A percentile compares a stretch with the other conserved stretches of the same genome.
Conservation (phyloP, 139 green algal species). For the Chlamydomonas applanata region DNA sequence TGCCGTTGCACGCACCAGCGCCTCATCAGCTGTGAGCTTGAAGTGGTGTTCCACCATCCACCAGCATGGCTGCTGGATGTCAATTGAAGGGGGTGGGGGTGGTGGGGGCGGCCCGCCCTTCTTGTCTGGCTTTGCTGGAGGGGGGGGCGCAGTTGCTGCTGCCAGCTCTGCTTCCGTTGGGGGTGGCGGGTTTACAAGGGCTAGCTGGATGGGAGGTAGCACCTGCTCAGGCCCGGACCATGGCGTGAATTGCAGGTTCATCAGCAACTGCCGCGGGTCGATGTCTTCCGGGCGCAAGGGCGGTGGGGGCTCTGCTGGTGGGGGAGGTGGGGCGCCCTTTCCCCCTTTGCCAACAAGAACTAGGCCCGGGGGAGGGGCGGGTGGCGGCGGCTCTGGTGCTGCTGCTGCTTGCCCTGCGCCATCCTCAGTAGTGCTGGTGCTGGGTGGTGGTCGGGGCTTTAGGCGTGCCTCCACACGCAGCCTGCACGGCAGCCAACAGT, state of each 20-base stretch:
- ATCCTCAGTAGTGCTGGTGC: too few species aligned
- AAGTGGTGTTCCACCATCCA: conserved; percentile 24
- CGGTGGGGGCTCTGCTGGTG: too few species aligned
- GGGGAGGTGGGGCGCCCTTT: too few species aligned
- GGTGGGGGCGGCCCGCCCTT: background rate
- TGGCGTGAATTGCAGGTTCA: conserved; percentile 15
- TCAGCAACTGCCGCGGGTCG: background rate
- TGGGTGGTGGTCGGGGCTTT: too few species aligned
- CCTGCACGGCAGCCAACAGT: too few species aligned
- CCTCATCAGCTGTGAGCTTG: conserved; percentile 29
- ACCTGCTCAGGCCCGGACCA: background rate
- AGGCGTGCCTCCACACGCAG: too few species aligned
- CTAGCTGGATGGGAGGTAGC: too few species aligned
- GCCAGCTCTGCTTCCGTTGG: background rate
- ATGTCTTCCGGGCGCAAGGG: background rate
- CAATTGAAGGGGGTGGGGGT: background rate
- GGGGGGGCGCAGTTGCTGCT: background rate
- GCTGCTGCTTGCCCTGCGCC: too few species aligned
- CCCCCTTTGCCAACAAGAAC: too few species aligned
- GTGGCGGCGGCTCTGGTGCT: too few species aligned
- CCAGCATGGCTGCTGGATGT: background rate
- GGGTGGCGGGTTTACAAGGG: too few species aligned
- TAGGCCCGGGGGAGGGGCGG: too few species aligned
- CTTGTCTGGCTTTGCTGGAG: background rate
- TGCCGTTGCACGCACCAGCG: conserved; percentile 22